Evolutionary conservation across 2,329 filamentous ascomycete species (phyloP), one percentile per base, ranked within the genome.

Genomic region (Aspergillus udagawae): DNA sequence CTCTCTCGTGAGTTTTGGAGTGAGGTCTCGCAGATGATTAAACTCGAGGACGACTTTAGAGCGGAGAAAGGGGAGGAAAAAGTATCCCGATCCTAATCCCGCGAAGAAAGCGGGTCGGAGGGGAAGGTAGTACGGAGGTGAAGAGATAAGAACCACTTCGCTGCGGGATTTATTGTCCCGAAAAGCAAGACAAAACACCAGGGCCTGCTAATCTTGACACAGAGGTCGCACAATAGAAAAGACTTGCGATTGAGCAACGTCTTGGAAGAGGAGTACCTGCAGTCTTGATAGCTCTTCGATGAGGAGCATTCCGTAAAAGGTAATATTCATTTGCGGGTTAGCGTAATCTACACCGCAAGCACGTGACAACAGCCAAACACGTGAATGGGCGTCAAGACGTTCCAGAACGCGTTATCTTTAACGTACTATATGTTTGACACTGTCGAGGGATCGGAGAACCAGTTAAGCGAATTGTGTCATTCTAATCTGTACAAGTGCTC

Each of bases 241-340:
- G 5, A 7, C 14, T 8, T 38, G 32, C 12, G 14, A 38, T 38
- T 38, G 32, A 38, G 14, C 14, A 38, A 38, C 14, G 6, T 5
- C 32, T 38, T 17, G 14, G 2, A 38, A 3, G 3, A 17, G 2
- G 14, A 23, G n/a, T 44, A 44, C 41, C 21, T 44, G 41, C 7
- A 21, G 41, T 48, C 21, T 32, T 21, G 50, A 27, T 25, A 23
- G 23, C 6, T 41, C 49, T 35, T 41, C 35, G 21, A 29, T 27
- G 47, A 35, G 47, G 54, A 53, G 55, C 53, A 54, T 55, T 56
- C 55, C 53, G 53, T 61, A 62, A 55, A 49, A 53, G 61, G 57
- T 55, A 58, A 57, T 56, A 51, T 50, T 53, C 58, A 27, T 38
- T 59, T 58, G n/a, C 9, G 56, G 61, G 3, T 53, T 64, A 64